Evolutionary conservation across 2,329 filamentous ascomycete species (phyloP), one percentile per base, ranked within the genome.

Genomic region (Fusarium abutilonis): DNA sequence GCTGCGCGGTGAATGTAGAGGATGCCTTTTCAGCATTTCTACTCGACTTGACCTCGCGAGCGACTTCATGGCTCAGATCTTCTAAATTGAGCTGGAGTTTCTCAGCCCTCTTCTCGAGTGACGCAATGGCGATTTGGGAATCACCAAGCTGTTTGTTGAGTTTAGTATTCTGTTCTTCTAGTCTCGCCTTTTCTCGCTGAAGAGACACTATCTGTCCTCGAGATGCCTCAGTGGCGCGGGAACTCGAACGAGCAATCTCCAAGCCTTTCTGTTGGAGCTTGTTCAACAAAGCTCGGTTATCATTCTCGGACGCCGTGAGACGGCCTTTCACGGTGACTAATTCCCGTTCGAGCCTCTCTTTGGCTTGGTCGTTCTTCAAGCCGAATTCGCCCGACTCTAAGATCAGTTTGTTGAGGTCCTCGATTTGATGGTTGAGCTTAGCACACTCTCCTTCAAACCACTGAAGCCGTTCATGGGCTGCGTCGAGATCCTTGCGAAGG

Each of bases 221-320:
- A 42, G 93, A 91, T 29, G 88, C 91, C 68, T 98, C 94, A 60
- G 86, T 93, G 28, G 91, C 94, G 56, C 89, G 89, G 6, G 93
- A 96, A 58, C 87, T 92, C 1, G 94, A 95, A 41, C 95, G 87
- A 36, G 94, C 94, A 74, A 99, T 96, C 73, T 99, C 94, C 7
- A 99, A 84, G 28, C 96, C 95, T 80, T 98, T 98, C 72, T 98
- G 94, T 71, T 98, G 94, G 15, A 99, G 83, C 77, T 98, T 98
- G 79, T 97, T 98, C 65, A 98, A 83, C n/a, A 99, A 81, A 6
- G 93, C 89, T 47, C 92, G 89, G 71, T 98, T 98, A 77, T 98
- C 94, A 69, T 98, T 97, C 74, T 99, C 94, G 0, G 94, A 98
- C 21, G 94, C 95, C 8, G 89, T 85, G 36, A 99, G 81, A 19